Percentiles rank a stretch among this genome's conserved stretches.
Conservation (phyloP, 257 asterid species). For the Lycium ferocissimum region DNA sequence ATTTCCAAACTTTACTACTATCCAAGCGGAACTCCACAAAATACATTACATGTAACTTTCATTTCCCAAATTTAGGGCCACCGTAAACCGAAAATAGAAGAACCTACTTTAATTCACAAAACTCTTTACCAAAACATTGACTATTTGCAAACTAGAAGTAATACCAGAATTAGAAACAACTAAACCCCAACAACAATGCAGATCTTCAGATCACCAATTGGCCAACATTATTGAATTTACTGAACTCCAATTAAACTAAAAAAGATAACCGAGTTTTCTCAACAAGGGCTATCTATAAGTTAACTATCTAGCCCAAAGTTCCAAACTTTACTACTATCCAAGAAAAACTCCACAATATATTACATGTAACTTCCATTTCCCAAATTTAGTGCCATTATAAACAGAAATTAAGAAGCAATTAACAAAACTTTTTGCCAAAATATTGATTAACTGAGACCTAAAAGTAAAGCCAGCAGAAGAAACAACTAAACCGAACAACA, state of each 20-base stretch:
- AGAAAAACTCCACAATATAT: slow-evolving; percentile 1
- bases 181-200: slow-evolving; percentile 40
- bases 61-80: slow-evolving; percentile 11
- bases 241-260: slow-evolving; percentile 31
- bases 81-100: not conserved
- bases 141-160: not conserved
- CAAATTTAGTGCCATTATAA: slow-evolving; percentile 1
- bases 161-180: slow-evolving; percentile 30
- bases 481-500: slow-evolving; percentile 31
- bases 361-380: not conserved
- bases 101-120: slow-evolving; percentile 15
- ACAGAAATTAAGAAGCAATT: not conserved
- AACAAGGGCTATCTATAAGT: not conserved
- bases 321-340: slow-evolving; percentile 17
- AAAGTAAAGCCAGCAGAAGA: slow-evolving; percentile 24
- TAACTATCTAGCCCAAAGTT: slow-evolving; percentile 27
- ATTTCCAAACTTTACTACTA: slow-evolving; percentile 25
- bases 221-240: not conserved
- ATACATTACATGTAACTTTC: not conserved
- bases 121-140: not conserved
- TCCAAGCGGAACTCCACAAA: slow-evolving; percentile 19
- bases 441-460: not conserved
- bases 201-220: slow-evolving; percentile 40
- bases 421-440: not conserved
- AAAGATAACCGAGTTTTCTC: slow-evolving; percentile 2